These are phyloP conservation scores for Curvularia hawaiiensis DNA, from an alignment of 2,329 filamentous ascomycete genomes.

Conservation along the genomic window DNA sequence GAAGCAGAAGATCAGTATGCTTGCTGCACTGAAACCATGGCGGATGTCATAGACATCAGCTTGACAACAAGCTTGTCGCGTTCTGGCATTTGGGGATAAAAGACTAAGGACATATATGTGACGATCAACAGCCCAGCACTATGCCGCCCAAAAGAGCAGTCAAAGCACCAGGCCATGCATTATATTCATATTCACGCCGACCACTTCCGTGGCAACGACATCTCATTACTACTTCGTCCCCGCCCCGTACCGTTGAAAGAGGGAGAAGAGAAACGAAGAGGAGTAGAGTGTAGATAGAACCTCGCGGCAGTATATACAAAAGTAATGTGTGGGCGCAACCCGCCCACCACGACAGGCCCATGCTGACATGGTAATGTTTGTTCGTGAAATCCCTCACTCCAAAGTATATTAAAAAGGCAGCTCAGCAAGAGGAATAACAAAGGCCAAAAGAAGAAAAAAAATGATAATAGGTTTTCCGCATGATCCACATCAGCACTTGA, in stretches of 20 bases:
- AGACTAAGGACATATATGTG: neutral
- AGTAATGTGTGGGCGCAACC: neutral
- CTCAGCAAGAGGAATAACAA: neutral
- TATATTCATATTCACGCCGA: neutral
- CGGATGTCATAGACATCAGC: neutral
- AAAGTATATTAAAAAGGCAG: neutral
- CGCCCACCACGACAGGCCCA: neutral
- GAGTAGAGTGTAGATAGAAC: neutral
- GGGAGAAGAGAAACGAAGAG: neutral
- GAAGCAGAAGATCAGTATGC: neutral
- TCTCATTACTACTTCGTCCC: neutral
- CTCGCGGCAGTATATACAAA: neutral
- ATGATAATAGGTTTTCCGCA: constrained; percentile 10
- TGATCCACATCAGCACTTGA: constrained; percentile 50
- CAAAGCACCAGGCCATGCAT: neutral
- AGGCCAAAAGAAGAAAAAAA: constrained; percentile 1
- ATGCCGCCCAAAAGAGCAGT: neutral
- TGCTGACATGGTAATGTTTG: neutral
- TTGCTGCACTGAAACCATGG: neutral
- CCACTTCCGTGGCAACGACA: neutral
- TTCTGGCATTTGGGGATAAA: neutral
- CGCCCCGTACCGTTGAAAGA: neutral
- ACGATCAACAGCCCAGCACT: neutral
- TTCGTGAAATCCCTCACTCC: neutral
- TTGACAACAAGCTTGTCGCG: neutral